Conservation (phyloP, 192 early-diverging fungal species). For the Coemansia sp. region DNA sequence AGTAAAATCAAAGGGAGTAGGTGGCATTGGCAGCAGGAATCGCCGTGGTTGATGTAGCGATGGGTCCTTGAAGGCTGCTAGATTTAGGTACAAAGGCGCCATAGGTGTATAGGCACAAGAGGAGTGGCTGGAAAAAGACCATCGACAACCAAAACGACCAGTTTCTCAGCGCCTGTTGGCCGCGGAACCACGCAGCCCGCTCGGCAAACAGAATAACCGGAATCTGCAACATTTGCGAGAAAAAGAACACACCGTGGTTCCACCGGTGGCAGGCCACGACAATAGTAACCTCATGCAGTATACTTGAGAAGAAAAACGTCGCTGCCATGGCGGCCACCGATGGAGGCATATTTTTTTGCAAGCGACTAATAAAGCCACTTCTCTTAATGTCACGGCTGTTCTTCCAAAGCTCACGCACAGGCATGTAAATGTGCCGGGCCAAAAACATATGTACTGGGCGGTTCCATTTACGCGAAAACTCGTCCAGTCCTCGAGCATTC, state of each 20-base stretch:
- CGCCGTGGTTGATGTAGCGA: not conserved
- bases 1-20: not conserved
- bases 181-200: conserved; percentile 58
- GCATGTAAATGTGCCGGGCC: conserved; percentile 86
- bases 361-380: not conserved
- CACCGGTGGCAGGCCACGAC: conserved; percentile 42
- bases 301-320: conserved; percentile 54
- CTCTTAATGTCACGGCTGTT: not conserved
- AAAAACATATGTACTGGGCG: conserved; percentile 94
- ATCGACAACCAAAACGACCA: conserved; percentile 89
- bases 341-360: conserved; percentile 30
- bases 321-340: conserved; percentile 47
- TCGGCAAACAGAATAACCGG: conserved; percentile 76
- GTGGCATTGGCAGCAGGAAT: conserved; percentile 4
- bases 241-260: conserved; percentile 52
- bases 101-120: conserved; percentile 71
- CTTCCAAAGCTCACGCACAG: conserved; percentile 63
- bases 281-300: conserved; percentile 46
- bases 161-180: conserved; percentile 72
- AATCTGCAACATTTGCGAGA: conserved; percentile 66
- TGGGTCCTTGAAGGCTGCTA: not conserved
- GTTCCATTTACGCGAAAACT: conserved; percentile 97
- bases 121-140: conserved; percentile 79
- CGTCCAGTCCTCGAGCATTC: conserved; percentile 86
- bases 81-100: conserved; percentile 29